Evolutionary conservation across 1,284 basidiomycete species (phyloP).

Genomic region (Moesziomyces sp.): DNA sequence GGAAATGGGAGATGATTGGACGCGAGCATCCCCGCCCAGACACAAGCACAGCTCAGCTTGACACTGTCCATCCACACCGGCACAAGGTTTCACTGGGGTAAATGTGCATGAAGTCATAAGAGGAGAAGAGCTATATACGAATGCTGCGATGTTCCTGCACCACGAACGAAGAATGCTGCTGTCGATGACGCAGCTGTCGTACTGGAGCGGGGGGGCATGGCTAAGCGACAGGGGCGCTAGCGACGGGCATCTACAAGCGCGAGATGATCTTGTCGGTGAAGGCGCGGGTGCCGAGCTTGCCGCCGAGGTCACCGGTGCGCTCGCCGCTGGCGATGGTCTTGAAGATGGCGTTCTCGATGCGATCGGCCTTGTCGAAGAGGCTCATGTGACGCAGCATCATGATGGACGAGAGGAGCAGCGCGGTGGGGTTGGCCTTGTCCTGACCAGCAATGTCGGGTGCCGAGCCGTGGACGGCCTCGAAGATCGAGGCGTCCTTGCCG

Average conservation of each 20-base stretch:
- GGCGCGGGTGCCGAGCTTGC: slow-evolving; percentile 64
- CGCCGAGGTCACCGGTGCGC: slow-evolving; percentile 62
- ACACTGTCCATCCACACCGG: no score
- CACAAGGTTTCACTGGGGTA: background rate
- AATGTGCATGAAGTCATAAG: slow-evolving; percentile 36
- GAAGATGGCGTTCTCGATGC: slow-evolving; percentile 85
- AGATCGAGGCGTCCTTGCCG: slow-evolving; percentile 97
- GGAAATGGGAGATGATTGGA: no score
- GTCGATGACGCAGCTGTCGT: background rate
- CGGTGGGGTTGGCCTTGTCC: slow-evolving; percentile 97
- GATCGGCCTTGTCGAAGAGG: slow-evolving; percentile 83
- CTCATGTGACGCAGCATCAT: slow-evolving; percentile 96
- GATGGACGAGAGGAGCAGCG: slow-evolving; percentile 88
- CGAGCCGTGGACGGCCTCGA: slow-evolving; percentile 95
- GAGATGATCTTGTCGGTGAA: slow-evolving; percentile 63
- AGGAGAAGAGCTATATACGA: slow-evolving; percentile 25
- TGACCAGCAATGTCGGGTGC: slow-evolving; percentile 73
- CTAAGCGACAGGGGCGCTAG: background rate
- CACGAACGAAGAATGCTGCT: no score
- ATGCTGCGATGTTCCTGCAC: background rate
- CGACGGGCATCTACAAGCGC: slow-evolving; percentile 31
- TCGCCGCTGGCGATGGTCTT: slow-evolving; percentile 61
- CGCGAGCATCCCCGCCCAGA: no score
- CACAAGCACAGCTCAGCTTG: no score
- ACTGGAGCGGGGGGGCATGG: background rate